Conservation (phyloP, 306 rosid genomes). For the Lotus japonicus region DNA sequence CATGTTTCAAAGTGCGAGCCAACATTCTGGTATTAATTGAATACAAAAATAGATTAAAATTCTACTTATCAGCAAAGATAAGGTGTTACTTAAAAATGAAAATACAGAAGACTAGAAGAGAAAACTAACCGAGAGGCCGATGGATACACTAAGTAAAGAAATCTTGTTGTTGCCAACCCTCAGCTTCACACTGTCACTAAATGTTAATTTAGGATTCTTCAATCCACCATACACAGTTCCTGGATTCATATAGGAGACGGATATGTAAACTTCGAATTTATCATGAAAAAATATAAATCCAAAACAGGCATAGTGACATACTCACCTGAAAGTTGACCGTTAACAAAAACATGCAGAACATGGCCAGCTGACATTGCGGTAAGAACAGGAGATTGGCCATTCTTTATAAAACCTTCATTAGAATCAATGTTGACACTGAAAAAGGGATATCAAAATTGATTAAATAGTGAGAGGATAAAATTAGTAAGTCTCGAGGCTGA, state of each 20-base stretch:
- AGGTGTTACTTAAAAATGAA: not conserved
- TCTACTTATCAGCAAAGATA: not conserved
- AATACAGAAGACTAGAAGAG: not conserved
- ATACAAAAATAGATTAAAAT: not conserved
- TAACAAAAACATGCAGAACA: constrained; percentile 66
- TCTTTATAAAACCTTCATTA: constrained; percentile 54
- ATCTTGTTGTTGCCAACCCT: constrained; percentile 78
- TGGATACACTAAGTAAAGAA: constrained; percentile 76
- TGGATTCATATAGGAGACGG: constrained; percentile 24
- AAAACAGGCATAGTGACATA: not conserved
- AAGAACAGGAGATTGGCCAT: constrained; percentile 54
- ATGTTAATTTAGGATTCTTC: constrained; percentile 53
- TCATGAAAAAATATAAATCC: not conserved
- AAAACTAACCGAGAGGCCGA: constrained; percentile 87
- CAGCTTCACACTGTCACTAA: constrained; percentile 53
- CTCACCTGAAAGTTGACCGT: constrained; percentile 64
- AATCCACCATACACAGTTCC: constrained; percentile 66
- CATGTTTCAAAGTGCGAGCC: constrained; percentile 73
- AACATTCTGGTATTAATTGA: constrained; percentile 59
- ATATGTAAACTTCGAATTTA: constrained; percentile 15
- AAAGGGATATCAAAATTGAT: not conserved
- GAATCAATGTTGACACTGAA: constrained; percentile 57
- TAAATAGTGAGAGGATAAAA: constrained; percentile 1
- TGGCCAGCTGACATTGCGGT: constrained; percentile 68
- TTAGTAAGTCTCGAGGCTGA: not conserved